Evolutionary conservation across 768 basidiomycete species (phyloP).

Genomic region (Psilocybe subaeruginosa): DNA sequence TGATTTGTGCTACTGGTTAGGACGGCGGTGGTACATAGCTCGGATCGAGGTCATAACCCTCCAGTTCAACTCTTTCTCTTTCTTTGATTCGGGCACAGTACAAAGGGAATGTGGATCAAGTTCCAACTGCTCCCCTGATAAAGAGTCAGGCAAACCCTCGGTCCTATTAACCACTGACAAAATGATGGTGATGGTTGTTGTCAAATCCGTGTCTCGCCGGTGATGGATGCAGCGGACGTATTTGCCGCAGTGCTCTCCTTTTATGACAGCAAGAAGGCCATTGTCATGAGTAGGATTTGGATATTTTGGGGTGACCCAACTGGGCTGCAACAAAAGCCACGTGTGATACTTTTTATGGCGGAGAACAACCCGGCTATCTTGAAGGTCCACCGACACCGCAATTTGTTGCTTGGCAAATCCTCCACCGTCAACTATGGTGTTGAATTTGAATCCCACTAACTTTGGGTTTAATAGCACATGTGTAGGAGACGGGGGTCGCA

Average conservation of each 20-base stretch:
- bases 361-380: background rate
- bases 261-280: constrained; percentile 17
- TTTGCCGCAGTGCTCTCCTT: constrained; percentile 14
- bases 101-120: no score
- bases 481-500: background rate
- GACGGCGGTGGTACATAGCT: no score
- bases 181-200: no score
- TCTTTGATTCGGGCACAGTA: no score
- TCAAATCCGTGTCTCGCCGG: no score
- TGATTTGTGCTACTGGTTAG: no score
- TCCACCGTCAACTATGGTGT: background rate
- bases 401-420: background rate
- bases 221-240: no score
- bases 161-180: no score
- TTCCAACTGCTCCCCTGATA: no score
- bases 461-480: background rate
- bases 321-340: background rate
- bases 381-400: background rate
- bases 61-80: no score
- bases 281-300: constrained; percentile 16
- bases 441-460: background rate
- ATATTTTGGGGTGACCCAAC: constrained; percentile 9
- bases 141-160: no score
- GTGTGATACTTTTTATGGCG: background rate
- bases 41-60: no score